Conservation (phyloP, 495 filamentous ascomycete species). For the Podospora anserina region DNA sequence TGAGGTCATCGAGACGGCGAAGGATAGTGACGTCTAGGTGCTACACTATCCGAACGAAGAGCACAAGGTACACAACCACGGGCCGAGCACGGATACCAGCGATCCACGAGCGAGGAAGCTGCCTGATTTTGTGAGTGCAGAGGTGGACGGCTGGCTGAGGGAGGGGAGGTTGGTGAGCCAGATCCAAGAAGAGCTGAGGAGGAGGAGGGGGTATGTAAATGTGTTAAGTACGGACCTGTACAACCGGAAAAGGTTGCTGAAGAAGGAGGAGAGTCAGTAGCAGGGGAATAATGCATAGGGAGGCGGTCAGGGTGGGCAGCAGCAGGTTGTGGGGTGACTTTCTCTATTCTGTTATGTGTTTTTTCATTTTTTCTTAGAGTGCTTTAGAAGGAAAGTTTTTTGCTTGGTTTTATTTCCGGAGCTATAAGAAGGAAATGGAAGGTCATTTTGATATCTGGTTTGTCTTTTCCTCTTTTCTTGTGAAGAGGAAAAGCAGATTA, state of each 20-base stretch:
- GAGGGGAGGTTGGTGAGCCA: conserved; percentile 36
- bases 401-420: background rate
- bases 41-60: conserved; percentile 39
- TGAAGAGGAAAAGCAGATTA: no score
- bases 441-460: no score
- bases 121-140: conserved; percentile 27
- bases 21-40: conserved; percentile 34
- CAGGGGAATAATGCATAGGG: no score
- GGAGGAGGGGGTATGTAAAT: conserved; percentile 31
- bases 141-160: conserved; percentile 37
- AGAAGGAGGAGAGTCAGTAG: conserved; percentile 26
- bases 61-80: conserved; percentile 39
- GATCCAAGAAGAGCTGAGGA: conserved; percentile 38
- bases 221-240: conserved; percentile 39
- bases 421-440: background rate
- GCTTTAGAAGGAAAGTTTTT: background rate
- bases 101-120: conserved; percentile 37
- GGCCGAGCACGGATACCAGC: conserved; percentile 32
- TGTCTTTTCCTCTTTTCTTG: no score
- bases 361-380: background rate
- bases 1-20: conserved; percentile 35
- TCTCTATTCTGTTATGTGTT: background rate
- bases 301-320: no score
- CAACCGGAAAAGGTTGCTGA: conserved; percentile 36
- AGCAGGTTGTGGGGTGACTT: background rate